Base-by-base conservation (phyloP, 495 filamentous ascomycete genomes). In the Penicillium daleae region DNA sequence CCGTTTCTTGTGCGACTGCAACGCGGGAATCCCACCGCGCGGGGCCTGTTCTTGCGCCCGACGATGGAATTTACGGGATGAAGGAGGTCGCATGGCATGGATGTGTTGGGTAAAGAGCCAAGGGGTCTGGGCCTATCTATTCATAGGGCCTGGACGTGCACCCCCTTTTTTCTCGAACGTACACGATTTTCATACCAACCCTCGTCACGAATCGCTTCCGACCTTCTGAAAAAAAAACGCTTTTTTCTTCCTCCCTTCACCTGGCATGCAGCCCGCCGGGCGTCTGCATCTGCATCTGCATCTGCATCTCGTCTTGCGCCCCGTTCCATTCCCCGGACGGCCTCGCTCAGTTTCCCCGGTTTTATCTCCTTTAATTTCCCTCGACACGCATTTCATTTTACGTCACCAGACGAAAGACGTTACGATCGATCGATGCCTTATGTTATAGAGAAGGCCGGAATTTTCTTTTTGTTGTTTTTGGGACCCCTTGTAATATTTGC, bases 391-490 rank as follows among this genome's bases (percentile, higher is more conserved):
- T 60, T 46, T 37, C 56, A 44, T 53, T 48, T 46, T 56, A 44
- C 35, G 37, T 57, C 59, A 60, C 56, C 68, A 60, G 70, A 78
- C 70, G 72, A 80, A 76, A 78, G 75, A 78, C 71, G 66, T 78
- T 79, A 78, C 69, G 75, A 76, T 81, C 76, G 71, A 78, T 74
- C 77, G 71, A 78, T 74, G 76, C 75, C 73, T 79, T 71, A 78
- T 75, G 75, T 74, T 73, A 78, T 80, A 81, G 76, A 80, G 72
- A 77, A 75, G 74, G 69, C 66, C 64, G 71, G 70, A 68, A 53
- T 60, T 60, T 52, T 40, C 21, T 59, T 66, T 63, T 55, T 62
- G 42, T 37, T 35, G 2, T 67, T 60, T 66, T 60, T 50, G 62
- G 64, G 55, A 63, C 62, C 59, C 65, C 66, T 68, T 74, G 67